Evolutionary conservation across 306 rosid genomes (phyloP).

Genomic region (Ochetophila trinervis): DNA sequence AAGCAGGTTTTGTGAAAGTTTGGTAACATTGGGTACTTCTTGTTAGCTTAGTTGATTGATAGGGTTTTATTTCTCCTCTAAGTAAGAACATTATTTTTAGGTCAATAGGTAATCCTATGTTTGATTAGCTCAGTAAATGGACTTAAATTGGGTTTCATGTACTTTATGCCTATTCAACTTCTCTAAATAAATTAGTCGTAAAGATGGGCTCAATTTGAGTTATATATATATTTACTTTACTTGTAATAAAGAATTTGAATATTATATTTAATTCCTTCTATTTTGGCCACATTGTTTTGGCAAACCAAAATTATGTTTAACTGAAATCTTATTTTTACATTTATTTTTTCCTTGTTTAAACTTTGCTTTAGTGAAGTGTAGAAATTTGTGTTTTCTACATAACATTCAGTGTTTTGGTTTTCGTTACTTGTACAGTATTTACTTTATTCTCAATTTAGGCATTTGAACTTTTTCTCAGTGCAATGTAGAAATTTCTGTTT

Average conservation of each 20-base stretch:
- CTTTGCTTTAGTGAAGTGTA: not conserved
- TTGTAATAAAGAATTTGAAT: not conserved
- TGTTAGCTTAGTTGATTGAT: slow-evolving; percentile 30
- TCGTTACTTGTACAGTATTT: not conserved
- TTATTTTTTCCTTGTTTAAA: too few relatives aligned
- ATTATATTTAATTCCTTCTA: not conserved
- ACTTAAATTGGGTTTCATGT: too few relatives aligned
- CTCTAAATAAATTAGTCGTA: not conserved
- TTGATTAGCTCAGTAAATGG: not conserved
- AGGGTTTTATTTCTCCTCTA: slow-evolving; percentile 10
- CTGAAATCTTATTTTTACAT: too few relatives aligned
- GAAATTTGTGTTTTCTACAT: too few relatives aligned
- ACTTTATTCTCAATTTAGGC: not conserved
- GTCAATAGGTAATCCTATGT: not conserved
- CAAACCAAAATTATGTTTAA: too few relatives aligned
- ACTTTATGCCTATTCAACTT: not conserved
- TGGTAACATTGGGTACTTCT: slow-evolving; percentile 72
- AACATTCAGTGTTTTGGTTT: not conserved
- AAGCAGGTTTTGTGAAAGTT: slow-evolving; percentile 99
- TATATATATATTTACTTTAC: too few relatives aligned
- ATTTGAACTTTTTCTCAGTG: not conserved
- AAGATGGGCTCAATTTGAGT: not conserved
- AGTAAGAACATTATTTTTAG: not conserved
- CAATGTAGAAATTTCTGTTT: slow-evolving; percentile 1
- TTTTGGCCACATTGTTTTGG: too few relatives aligned